Evolutionary conservation across 495 filamentous ascomycete species (phyloP).

Genomic region (Lophiotrema nucula): DNA sequence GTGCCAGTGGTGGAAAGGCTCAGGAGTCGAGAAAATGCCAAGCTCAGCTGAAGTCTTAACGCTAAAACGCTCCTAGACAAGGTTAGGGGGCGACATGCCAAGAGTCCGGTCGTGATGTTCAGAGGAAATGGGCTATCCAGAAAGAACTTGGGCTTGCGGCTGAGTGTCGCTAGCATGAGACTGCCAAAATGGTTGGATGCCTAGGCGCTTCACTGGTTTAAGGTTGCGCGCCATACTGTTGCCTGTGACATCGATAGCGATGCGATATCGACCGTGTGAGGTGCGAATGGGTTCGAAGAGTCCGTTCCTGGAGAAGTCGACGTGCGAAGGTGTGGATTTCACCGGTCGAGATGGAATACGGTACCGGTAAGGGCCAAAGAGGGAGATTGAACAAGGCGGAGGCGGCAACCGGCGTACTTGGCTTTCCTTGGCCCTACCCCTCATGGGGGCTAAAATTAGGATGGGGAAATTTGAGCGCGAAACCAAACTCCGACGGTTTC

Average conservation of each 20-base stretch:
- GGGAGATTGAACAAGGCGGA: background rate
- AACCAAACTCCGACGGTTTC: slow-evolving; percentile 5
- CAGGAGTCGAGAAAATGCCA: slow-evolving; percentile 3
- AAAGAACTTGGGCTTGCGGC: background rate
- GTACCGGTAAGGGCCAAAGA: background rate
- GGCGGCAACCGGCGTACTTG: background rate
- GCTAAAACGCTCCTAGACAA: slow-evolving; percentile 7
- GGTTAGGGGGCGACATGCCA: slow-evolving; percentile 17
- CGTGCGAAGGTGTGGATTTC: background rate
- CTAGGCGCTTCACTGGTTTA: background rate
- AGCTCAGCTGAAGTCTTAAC: slow-evolving; percentile 21
- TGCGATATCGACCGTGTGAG: background rate
- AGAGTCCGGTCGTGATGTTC: background rate
- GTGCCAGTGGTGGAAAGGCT: background rate
- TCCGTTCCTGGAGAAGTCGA: background rate
- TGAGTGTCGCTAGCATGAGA: background rate
- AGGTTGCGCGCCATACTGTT: background rate
- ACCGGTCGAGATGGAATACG: background rate
- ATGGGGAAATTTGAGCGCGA: background rate
- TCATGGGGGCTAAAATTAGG: background rate
- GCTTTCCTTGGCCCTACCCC: background rate
- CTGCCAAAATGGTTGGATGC: background rate
- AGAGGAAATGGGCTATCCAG: background rate
- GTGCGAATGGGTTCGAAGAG: background rate
- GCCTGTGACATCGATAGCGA: background rate